Evolutionary conservation across 1,139 yeast genomes (phyloP).

Genomic region (Yamadazyma trypodendri): DNA sequence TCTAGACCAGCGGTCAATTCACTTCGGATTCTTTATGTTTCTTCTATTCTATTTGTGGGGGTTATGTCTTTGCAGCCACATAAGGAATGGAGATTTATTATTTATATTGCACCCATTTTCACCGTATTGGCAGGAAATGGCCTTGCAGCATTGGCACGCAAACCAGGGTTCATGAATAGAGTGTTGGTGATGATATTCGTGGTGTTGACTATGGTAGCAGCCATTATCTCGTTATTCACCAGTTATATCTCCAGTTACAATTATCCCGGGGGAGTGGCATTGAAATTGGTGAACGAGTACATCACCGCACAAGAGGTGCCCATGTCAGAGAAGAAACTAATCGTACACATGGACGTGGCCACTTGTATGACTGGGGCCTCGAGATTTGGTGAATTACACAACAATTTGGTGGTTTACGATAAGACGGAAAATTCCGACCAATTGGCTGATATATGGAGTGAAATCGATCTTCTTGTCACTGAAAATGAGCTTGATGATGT

Average conservation of each 20-base stretch:
- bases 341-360: slow-evolving; percentile 74
- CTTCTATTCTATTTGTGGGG: slow-evolving; percentile 54
- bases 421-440: slow-evolving; percentile 55
- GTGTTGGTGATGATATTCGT: slow-evolving; percentile 26
- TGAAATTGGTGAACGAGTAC: slow-evolving; percentile 50
- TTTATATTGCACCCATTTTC: slow-evolving; percentile 71
- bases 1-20: slow-evolving; percentile 40
- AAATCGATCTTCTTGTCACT: slow-evolving; percentile 61
- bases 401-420: slow-evolving; percentile 56
- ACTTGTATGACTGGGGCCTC: slow-evolving; percentile 90
- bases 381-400: slow-evolving; percentile 61
- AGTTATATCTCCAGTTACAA: slow-evolving; percentile 68
- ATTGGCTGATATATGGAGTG: slow-evolving; percentile 47
- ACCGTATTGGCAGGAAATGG: slow-evolving; percentile 67
- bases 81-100: slow-evolving; percentile 91
- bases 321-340: slow-evolving; percentile 10
- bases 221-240: slow-evolving; percentile 48
- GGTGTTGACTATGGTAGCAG: slow-evolving; percentile 27
- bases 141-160: slow-evolving; percentile 33
- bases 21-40: slow-evolving; percentile 30
- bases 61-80: slow-evolving; percentile 83
- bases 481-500: slow-evolving; percentile 21
- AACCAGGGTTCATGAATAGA: slow-evolving; percentile 15
- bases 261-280: slow-evolving; percentile 88
- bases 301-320: slow-evolving; percentile 18